phyloP scores from a whole-genome alignment of 2,329 filamentous ascomycete species.

The Nothopassalora personata region DNA sequence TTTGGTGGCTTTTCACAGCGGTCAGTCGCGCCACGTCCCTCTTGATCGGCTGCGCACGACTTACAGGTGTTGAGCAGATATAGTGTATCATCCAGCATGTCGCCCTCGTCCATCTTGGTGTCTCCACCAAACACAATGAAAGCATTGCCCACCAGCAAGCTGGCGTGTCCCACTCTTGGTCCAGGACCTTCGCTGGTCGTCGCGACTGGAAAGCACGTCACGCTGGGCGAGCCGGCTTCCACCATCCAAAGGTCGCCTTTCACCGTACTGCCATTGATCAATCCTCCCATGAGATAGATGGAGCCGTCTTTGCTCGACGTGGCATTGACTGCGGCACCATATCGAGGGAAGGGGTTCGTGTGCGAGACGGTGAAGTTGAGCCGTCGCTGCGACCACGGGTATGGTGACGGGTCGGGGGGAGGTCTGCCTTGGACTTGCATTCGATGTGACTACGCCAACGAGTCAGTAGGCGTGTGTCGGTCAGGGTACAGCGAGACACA shows the following conservation, averaged over 20 bases:
- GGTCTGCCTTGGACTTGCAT: constrained; percentile 29
- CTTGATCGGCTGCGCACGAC: constrained; percentile 34
- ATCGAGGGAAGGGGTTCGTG: constrained; percentile 86
- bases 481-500: not conserved
- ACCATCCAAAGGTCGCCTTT: constrained; percentile 98
- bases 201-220: constrained; percentile 85
- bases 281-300: constrained; percentile 93
- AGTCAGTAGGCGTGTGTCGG: not conserved
- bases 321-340: constrained; percentile 93
- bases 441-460: constrained; percentile 19
- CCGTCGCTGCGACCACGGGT: constrained; percentile 90
- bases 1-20: constrained; percentile 64
- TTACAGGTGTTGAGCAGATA: constrained; percentile 96
- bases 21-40: not conserved
- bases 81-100: constrained; percentile 87
- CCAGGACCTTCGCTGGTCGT: constrained; percentile 93
- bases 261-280: constrained; percentile 91
- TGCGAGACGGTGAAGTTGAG: constrained; percentile 79
- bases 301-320: constrained; percentile 92
- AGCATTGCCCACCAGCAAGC: constrained; percentile 91
- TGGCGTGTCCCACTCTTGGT: constrained; percentile 88
- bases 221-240: constrained; percentile 66
- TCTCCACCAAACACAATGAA: constrained; percentile 99
- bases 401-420: constrained; percentile 70
- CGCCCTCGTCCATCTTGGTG: constrained; percentile 90